phyloP scores from a whole-genome alignment of 352 stramenopile species.

The Phytophthora boehmeriae region DNA sequence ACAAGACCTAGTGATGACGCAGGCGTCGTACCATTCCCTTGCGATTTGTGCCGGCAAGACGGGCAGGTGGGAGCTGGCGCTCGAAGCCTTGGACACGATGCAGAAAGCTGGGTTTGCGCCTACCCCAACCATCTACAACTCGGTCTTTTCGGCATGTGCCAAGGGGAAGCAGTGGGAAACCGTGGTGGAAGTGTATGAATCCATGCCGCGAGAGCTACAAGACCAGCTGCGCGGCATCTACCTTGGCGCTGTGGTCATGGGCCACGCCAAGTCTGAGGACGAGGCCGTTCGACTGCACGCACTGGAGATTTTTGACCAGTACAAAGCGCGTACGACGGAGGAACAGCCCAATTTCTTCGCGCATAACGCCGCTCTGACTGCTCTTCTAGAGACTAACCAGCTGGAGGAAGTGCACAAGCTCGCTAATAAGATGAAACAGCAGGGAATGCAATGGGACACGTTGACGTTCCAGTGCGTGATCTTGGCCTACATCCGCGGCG shows the following conservation, averaged over 20 bases:
- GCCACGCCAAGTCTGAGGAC: constrained; percentile 62
- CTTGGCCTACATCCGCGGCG: constrained; percentile 64
- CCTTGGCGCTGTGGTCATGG: constrained; percentile 78
- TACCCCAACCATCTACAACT: constrained; percentile 81
- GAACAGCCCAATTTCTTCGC: constrained; percentile 69
- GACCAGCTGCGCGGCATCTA: constrained; percentile 54
- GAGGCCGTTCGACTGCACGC: constrained; percentile 33
- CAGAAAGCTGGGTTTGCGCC: constrained; percentile 55
- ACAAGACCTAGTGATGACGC: constrained; percentile 64
- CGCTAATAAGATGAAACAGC: constrained; percentile 63
- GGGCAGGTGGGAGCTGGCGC: constrained; percentile 68
- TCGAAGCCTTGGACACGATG: constrained; percentile 64
- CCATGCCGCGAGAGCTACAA: constrained; percentile 51
- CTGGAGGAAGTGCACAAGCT: constrained; percentile 63
- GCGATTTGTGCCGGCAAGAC: constrained; percentile 82
- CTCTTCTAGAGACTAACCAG: constrained; percentile 57
- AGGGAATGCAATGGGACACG: constrained; percentile 67
- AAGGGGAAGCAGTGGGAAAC: constrained; percentile 76
- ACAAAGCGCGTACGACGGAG: constrained; percentile 35
- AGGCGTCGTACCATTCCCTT: constrained; percentile 82
- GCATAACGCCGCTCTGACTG: constrained; percentile 71
- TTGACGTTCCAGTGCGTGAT: constrained; percentile 73
- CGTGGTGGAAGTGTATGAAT: constrained; percentile 66
- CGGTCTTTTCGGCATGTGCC: constrained; percentile 76
- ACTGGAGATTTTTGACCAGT: constrained; percentile 65